Evolutionary conservation across 2,329 filamentous ascomycete genomes (phyloP).

Genomic region (Fusarium nodosum): DNA sequence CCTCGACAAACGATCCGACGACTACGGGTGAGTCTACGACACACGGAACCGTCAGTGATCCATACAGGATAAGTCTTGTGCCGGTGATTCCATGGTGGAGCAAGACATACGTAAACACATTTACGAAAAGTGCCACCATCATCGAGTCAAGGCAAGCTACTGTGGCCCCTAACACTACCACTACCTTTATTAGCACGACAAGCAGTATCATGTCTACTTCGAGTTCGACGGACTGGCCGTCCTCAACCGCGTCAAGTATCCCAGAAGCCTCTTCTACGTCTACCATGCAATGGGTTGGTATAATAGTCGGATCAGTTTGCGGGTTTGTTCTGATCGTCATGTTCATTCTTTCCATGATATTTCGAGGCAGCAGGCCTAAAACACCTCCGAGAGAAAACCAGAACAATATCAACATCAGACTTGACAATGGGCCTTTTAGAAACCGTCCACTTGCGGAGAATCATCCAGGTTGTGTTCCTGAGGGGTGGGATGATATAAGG

Average conservation of each 20-base stretch:
- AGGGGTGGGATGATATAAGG: background rate
- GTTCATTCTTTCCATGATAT: rapidly evolving
- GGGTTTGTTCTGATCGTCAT: background rate
- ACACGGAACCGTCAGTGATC: background rate
- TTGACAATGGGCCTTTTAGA: background rate
- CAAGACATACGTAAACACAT: background rate
- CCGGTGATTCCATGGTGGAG: background rate
- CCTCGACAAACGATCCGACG: background rate
- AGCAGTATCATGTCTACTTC: background rate
- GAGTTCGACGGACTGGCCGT: background rate
- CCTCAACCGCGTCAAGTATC: background rate
- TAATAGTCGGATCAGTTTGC: background rate
- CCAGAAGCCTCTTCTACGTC: background rate
- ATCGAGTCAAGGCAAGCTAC: background rate
- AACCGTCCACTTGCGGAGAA: background rate
- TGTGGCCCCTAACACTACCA: background rate
- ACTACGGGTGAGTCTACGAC: background rate
- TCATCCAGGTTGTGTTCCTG: background rate
- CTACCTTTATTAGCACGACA: background rate
- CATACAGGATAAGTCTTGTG: background rate
- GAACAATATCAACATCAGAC: slow-evolving; percentile 4
- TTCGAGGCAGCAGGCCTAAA: background rate
- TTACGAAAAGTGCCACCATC: background rate
- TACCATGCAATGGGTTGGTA: background rate
- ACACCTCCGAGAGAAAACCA: background rate